A percentile compares a stretch with the other conserved stretches of the same genome.
Conservation (phyloP, 2,329 filamentous ascomycete species). For the Aspergillus japonicus region DNA sequence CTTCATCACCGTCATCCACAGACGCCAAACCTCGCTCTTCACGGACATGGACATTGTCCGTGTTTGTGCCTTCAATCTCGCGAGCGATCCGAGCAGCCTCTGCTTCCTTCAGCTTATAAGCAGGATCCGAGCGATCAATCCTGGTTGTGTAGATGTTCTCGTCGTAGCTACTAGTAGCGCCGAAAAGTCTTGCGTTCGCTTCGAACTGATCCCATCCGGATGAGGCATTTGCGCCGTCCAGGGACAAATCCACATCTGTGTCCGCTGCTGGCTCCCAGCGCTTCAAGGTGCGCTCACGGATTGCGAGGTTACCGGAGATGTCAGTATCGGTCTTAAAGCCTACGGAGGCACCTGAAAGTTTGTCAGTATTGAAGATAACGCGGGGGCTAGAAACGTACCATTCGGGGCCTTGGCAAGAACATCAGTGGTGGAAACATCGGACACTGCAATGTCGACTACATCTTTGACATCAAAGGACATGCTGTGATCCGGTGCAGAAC, state of each 20-base stretch:
- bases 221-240: conserved; percentile 59
- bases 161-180: conserved; percentile 84
- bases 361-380: conserved; percentile 2
- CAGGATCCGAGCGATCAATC: conserved; percentile 80
- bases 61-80: conserved; percentile 77
- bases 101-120: conserved; percentile 74
- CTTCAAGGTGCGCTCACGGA: conserved; percentile 73
- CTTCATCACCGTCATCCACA: conserved; percentile 73
- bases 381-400: conserved; percentile 48
- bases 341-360: conserved; percentile 59
- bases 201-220: conserved; percentile 90
- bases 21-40: conserved; percentile 78
- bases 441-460: conserved; percentile 55
- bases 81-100: conserved; percentile 79
- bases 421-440: conserved; percentile 54
- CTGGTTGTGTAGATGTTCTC: conserved; percentile 92
- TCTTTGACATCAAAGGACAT: conserved; percentile 65
- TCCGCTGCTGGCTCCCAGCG: conserved; percentile 74
- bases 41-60: conserved; percentile 77
- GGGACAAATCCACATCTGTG: conserved; percentile 62
- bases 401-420: conserved; percentile 55
- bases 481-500: conserved; percentile 45
- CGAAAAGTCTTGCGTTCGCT: conserved; percentile 82
- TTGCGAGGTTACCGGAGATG: conserved; percentile 72
- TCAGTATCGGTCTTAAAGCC: conserved; percentile 84